A percentile compares a stretch with the other conserved stretches of the same genome.
Evolutionary conservation across 164 flowering plant species (phyloP).

Genomic region (Stephania japonica): DNA sequence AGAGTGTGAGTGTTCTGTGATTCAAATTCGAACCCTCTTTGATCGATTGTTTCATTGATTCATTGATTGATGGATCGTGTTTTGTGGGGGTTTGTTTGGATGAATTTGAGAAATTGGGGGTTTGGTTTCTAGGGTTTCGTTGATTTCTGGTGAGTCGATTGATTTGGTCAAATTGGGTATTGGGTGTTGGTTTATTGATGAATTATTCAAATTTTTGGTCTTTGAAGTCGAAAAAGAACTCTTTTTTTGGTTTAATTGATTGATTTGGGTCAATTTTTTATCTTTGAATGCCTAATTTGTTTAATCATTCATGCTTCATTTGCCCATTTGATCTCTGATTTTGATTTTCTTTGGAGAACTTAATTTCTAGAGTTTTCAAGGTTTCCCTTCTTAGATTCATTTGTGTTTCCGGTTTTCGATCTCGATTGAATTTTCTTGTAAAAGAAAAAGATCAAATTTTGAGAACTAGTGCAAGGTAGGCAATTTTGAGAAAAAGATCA

Average conservation of each 20-base stretch:
- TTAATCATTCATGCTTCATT: not conserved
- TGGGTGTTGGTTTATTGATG: not conserved
- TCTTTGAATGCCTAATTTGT: no score
- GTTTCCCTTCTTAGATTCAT: not conserved
- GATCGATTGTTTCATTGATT: not conserved
- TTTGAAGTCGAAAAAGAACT: not conserved
- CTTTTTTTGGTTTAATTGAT: not conserved
- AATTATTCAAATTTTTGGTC: not conserved
- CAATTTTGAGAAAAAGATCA: no score
- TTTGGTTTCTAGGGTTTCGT: not conserved
- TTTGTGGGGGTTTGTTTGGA: not conserved
- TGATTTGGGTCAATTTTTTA: no score
- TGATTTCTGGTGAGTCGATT: not conserved
- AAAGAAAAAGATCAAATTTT: no score
- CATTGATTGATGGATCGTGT: not conserved
- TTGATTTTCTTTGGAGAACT: not conserved
- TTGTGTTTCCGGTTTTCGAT: no score
- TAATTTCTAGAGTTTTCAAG: not conserved
- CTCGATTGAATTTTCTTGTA: no score
- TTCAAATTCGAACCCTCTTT: no score
- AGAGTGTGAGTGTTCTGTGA: no score
- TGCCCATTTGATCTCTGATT: not conserved
- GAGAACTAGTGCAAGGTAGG: no score
- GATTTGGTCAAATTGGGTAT: not conserved
- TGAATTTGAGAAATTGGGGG: not conserved